Conservation (phyloP, 139 green algal genomes). For the Volvox reticuliferus region DNA sequence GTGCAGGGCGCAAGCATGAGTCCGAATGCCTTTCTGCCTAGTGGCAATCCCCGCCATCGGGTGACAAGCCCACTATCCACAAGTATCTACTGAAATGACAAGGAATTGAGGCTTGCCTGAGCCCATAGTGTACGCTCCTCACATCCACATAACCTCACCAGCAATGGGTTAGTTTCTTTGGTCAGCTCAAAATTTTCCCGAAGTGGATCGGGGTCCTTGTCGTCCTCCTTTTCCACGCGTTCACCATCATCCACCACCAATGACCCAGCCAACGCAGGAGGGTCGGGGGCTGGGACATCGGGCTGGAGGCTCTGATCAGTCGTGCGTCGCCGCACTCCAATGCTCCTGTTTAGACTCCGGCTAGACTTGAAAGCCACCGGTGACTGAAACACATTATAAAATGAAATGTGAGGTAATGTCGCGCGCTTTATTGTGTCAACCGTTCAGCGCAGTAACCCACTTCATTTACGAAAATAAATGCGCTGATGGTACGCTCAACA, state of each 20-base stretch:
- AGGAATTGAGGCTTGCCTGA: too few species aligned
- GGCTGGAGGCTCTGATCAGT: background rate
- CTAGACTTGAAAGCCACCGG: background rate
- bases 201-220: constrained; percentile 11
- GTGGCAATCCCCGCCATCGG: too few species aligned
- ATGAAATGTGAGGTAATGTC: background rate
- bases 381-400: background rate
- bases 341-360: constrained; percentile 30
- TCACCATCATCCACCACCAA: background rate
- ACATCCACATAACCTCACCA: background rate
- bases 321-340: constrained; percentile 25
- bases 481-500: background rate
- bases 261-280: background rate
- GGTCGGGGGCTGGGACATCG: background rate
- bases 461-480: background rate
- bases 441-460: background rate
- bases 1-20: too few species aligned
- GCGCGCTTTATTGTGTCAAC: too few species aligned
- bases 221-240: background rate
- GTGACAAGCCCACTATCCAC: too few species aligned
- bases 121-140: too few species aligned
- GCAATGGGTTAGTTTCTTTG: constrained; percentile 24
- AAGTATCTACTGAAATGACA: too few species aligned
- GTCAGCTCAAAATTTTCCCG: constrained; percentile 4
- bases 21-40: too few species aligned